These are phyloP conservation scores for Lentinus brumalis DNA, from an alignment of 768 basidiomycete genomes.

Conservation along the genomic window DNA sequence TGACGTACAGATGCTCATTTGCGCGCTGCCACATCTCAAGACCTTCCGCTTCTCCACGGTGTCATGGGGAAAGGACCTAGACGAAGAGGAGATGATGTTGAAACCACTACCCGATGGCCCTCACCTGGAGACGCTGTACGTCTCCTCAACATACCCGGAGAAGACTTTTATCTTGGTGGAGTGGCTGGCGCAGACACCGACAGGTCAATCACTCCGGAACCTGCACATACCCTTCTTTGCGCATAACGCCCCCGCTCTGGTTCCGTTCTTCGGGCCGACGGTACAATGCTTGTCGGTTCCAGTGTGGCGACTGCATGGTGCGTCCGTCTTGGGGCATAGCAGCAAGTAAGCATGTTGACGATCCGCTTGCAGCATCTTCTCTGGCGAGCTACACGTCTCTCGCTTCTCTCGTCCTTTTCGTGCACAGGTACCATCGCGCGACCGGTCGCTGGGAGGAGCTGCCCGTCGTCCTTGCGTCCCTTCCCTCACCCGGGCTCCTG, in stretches of 20 bases:
- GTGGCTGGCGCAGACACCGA: constrained; percentile 10
- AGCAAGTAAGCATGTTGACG: neutral
- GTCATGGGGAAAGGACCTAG: constrained; percentile 5
- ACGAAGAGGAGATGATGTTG: neutral
- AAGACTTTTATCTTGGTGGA: constrained; percentile 4
- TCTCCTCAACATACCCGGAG: constrained; percentile 7
- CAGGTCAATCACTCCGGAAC: neutral
- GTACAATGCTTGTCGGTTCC: constrained; percentile 1
- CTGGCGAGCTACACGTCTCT: constrained; percentile 5
- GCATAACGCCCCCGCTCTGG: constrained; percentile 1
- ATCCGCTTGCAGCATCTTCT: neutral
- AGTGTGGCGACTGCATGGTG: constrained; percentile 4
- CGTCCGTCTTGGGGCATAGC: neutral
- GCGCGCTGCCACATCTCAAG: constrained; percentile 6
- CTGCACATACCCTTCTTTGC: constrained; percentile 3
- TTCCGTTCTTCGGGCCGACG: constrained; percentile 2
- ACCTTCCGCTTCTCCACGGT: constrained; percentile 10
- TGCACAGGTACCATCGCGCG: neutral
- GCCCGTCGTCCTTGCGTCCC: neutral
- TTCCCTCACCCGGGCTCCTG: neutral
- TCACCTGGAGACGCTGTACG: constrained; percentile 1
- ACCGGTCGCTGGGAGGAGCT: neutral
- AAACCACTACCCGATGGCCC: neutral
- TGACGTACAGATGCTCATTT: constrained; percentile 7
- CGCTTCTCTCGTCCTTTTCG: constrained; percentile 1